Evolutionary conservation across 345 rosid genomes (phyloP).

Genomic region (Microthlaspi erraticum): DNA sequence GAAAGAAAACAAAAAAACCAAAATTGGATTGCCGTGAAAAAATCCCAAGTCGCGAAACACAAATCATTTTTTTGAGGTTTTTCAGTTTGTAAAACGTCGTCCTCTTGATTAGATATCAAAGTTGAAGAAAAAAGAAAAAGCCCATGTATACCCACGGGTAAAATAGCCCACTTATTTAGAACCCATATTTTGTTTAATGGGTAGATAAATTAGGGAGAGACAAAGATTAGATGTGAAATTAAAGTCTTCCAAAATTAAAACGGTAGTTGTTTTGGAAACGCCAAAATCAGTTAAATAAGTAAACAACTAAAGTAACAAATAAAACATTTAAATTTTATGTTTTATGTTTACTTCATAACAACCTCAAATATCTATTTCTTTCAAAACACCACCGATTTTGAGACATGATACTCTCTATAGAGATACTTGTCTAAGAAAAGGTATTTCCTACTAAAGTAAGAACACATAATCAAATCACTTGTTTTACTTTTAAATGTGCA

Average conservation of each 20-base stretch:
- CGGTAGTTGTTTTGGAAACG: slow-evolving; percentile 16
- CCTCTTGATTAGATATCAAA: too few species aligned
- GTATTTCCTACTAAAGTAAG: background rate
- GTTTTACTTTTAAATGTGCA: too few species aligned
- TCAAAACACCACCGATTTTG: background rate
- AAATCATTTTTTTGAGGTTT: too few species aligned
- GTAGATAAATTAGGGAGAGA: too few species aligned
- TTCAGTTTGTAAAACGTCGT: too few species aligned
- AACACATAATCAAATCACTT: background rate
- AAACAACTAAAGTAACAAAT: background rate
- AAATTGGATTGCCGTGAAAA: too few species aligned
- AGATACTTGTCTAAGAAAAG: background rate
- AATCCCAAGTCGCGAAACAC: too few species aligned
- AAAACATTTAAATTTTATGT: background rate
- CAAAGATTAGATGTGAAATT: background rate
- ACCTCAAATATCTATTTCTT: background rate
- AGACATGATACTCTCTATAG: background rate
- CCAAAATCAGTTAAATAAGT: background rate
- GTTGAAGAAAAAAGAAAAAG: too few species aligned
- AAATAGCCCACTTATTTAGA: too few species aligned
- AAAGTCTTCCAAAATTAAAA: slow-evolving; percentile 3
- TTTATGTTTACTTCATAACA: background rate
- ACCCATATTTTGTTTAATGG: too few species aligned
- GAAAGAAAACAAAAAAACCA: too few species aligned
- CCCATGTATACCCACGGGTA: too few species aligned